phyloP scores from a whole-genome alignment of 2,329 filamentous ascomycete species.

The Endoconidiophora laricicola region DNA sequence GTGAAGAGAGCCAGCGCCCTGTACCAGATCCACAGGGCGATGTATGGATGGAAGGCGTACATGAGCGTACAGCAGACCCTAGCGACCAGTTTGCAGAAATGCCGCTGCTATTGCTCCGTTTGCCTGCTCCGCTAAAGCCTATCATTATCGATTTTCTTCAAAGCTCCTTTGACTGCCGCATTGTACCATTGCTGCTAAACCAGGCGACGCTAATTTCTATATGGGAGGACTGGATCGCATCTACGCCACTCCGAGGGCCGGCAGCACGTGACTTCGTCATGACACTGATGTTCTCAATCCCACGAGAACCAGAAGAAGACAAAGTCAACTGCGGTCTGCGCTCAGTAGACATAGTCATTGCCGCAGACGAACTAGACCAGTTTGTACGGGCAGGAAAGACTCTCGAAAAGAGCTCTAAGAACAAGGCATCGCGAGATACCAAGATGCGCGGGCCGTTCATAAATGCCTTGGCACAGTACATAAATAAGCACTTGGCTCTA shows the following conservation, averaged over 20 bases:
- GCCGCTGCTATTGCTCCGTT: slow-evolving; percentile 36
- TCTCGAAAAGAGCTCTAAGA: slow-evolving; percentile 18
- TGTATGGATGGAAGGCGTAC: background rate
- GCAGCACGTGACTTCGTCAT: slow-evolving; percentile 31
- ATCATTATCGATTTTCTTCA: slow-evolving; percentile 35
- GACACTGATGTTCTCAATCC: slow-evolving; percentile 33
- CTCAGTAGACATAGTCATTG: slow-evolving; percentile 35
- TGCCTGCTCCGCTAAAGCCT: slow-evolving; percentile 35
- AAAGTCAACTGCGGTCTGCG: slow-evolving; percentile 21
- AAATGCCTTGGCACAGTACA: slow-evolving; percentile 31
- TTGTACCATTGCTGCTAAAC: slow-evolving; percentile 32
- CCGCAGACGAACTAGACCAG: slow-evolving; percentile 28
- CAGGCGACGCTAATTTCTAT: slow-evolving; percentile 31
- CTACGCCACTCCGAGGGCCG: slow-evolving; percentile 19
- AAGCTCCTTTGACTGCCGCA: slow-evolving; percentile 38
- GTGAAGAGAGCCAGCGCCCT: background rate
- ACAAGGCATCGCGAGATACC: slow-evolving; percentile 16
- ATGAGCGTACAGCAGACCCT: slow-evolving; percentile 11
- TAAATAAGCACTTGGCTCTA: slow-evolving; percentile 35
- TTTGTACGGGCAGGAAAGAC: slow-evolving; percentile 28
- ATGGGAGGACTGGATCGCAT: slow-evolving; percentile 34
- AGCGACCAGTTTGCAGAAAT: slow-evolving; percentile 27
- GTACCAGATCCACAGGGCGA: background rate
- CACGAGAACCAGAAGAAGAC: slow-evolving; percentile 20
- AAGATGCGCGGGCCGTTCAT: slow-evolving; percentile 28